phyloP scores from a whole-genome alignment of 2,329 filamentous ascomycete species.

The Cordyceps fumosorosea region DNA sequence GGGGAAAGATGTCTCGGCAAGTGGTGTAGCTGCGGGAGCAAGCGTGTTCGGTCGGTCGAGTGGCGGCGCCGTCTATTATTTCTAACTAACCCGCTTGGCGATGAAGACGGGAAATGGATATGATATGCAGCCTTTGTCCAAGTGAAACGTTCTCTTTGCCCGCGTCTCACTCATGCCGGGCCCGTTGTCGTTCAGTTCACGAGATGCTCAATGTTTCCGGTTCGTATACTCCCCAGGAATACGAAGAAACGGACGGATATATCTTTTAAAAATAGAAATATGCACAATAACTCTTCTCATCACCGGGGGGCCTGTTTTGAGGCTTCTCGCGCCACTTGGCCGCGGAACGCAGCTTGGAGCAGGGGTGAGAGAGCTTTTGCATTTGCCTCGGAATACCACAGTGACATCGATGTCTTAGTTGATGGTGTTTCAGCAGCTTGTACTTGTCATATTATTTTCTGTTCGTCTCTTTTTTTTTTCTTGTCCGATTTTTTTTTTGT shows the following conservation, averaged over 20 bases:
- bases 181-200: not conserved
- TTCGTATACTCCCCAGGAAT: no score
- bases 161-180: not conserved
- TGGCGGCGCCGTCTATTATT: not conserved
- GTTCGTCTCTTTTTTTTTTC: not conserved
- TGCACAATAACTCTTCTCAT: not conserved
- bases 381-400: not conserved
- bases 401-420: constrained; percentile 2
- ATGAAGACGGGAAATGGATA: not conserved
- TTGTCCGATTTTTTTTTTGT: not conserved
- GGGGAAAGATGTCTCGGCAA: not conserved
- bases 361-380: no score
- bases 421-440: not conserved
- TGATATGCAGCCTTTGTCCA: not conserved
- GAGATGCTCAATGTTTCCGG: not conserved
- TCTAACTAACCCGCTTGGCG: not conserved
- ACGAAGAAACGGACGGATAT: not conserved
- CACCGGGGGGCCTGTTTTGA: not conserved
- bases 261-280: not conserved
- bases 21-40: not conserved
- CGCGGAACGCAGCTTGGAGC: not conserved
- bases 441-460: not conserved
- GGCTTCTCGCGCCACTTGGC: no score
- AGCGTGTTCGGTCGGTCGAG: constrained; percentile 9
- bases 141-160: not conserved